Percentiles rank a stretch among this genome's conserved stretches.
Conservation (phyloP, 176 grass and related monocot species). For the Hsuehochloa calcarea region DNA sequence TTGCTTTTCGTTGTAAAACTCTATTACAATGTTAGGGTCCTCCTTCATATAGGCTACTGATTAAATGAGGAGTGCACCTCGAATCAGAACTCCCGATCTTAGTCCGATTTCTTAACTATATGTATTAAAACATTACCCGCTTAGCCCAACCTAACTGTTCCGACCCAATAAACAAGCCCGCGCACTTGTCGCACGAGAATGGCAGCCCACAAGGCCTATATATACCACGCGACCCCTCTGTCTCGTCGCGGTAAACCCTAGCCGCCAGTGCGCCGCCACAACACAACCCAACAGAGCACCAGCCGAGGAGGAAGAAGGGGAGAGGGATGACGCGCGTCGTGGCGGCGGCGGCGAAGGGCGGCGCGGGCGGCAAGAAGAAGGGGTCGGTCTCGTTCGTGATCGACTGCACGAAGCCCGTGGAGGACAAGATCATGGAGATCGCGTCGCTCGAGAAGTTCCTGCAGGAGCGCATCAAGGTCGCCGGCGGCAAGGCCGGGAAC, state of each 20-base stretch:
- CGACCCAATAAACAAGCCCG: neutral
- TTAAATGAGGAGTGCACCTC: too few species aligned
- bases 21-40: too few species aligned
- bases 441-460: slow-evolving; percentile 94
- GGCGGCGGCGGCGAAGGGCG: slow-evolving; percentile 37
- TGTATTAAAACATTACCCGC: too few species aligned
- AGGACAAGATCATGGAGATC: slow-evolving; percentile 97
- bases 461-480: slow-evolving; percentile 93
- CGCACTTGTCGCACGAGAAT: neutral
- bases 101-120: too few species aligned
- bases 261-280: slow-evolving; percentile 26
- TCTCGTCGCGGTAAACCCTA: slow-evolving; percentile 43
- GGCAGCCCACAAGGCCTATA: slow-evolving; percentile 50
- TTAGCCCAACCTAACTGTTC: neutral
- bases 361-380: slow-evolving; percentile 71
- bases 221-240: neutral
- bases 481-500: slow-evolving; percentile 82
- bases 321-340: slow-evolving; percentile 45
- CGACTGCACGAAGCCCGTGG: slow-evolving; percentile 89
- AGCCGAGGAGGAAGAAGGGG: slow-evolving; percentile 19
- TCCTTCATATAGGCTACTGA: too few species aligned
- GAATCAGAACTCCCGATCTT: too few species aligned
- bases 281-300: neutral
- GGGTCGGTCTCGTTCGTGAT: slow-evolving; percentile 67
- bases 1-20: too few species aligned